Evolutionary conservation across 371 early-diverging fungal species (phyloP).

Genomic region (Gilbertella persicaria): DNA sequence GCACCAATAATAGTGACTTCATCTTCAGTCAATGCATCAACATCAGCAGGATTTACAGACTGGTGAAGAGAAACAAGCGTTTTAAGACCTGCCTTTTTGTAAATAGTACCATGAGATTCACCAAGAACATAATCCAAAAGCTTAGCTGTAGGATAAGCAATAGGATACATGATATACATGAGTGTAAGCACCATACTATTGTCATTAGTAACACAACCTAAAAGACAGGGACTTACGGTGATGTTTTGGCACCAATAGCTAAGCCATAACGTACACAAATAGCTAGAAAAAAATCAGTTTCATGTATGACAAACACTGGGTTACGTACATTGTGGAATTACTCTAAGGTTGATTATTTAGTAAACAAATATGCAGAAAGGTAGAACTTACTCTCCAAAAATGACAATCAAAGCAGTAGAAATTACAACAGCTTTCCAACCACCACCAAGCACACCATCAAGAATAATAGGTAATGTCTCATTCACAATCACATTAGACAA

Average conservation of each 20-base stretch:
- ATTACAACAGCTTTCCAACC: conserved; percentile 87
- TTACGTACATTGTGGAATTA: conserved; percentile 47
- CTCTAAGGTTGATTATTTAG: conserved; percentile 19
- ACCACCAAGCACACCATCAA: conserved; percentile 79
- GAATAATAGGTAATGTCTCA: conserved; percentile 92
- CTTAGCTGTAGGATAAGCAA: conserved; percentile 83
- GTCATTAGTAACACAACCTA: too few relatives aligned
- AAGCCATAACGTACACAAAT: conserved; percentile 74
- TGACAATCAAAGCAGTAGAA: conserved; percentile 85
- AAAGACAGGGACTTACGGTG: conserved; percentile 53
- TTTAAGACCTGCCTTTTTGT: conserved; percentile 84
- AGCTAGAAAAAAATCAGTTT: conserved; percentile 31
- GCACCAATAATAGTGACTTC: conserved; percentile 94
- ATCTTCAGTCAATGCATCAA: conserved; percentile 84
- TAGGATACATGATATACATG: conserved; percentile 69
- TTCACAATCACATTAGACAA: conserved; percentile 92
- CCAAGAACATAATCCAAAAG: conserved; percentile 82
- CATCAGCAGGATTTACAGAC: conserved; percentile 60
- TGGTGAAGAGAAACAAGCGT: conserved; percentile 89
- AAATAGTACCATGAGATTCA: conserved; percentile 80
- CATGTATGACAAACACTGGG: neutral
- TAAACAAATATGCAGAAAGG: neutral
- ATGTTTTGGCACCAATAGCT: conserved; percentile 77
- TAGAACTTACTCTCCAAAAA: conserved; percentile 87
- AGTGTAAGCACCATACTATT: conserved; percentile 57